These are phyloP conservation scores for Cercophora scortea DNA, from an alignment of 495 filamentous ascomycete species.

Conservation along the genomic window DNA sequence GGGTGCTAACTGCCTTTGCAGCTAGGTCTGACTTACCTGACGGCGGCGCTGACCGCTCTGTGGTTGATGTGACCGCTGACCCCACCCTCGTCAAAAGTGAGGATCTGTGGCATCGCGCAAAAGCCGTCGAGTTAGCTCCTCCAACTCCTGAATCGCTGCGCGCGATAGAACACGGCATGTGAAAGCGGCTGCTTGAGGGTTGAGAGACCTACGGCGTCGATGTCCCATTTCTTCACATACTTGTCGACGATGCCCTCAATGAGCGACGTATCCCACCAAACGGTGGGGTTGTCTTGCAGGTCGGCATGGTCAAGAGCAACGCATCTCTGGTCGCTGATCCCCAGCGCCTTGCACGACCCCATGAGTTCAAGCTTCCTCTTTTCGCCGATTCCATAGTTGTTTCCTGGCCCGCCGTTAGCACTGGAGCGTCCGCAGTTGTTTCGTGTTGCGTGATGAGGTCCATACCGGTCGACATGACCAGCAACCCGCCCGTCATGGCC, in stretches of 20 bases:
- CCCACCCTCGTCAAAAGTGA: constrained; percentile 36
- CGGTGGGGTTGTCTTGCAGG: constrained; percentile 33
- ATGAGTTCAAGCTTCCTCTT: constrained; percentile 23
- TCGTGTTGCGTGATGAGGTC: neutral
- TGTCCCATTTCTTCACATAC: constrained; percentile 30
- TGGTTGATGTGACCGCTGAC: constrained; percentile 37
- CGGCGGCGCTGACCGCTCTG: constrained; percentile 32
- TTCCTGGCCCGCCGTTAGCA: constrained; percentile 17
- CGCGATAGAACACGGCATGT: neutral
- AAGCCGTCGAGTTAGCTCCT: no score
- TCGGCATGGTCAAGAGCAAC: constrained; percentile 25
- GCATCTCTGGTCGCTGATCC: constrained; percentile 26
- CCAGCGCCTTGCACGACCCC: constrained; percentile 27
- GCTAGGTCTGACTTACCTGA: constrained; percentile 21
- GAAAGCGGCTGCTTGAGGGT: neutral
- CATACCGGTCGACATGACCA: constrained; percentile 35
- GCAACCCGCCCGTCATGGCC: constrained; percentile 19
- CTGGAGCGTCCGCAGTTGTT: no score
- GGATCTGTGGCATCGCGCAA: constrained; percentile 18
- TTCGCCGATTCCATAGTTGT: constrained; percentile 35
- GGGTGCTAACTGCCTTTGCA: constrained; percentile 1
- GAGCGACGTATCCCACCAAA: constrained; percentile 31
- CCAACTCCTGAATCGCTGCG: no score
- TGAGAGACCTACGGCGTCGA: constrained; percentile 25
- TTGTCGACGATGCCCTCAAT: constrained; percentile 24